Evolutionary conservation across 2,329 filamentous ascomycete species (phyloP), one percentile per base, ranked within the genome.

Genomic region (Pseudogymnoascus sp.): DNA sequence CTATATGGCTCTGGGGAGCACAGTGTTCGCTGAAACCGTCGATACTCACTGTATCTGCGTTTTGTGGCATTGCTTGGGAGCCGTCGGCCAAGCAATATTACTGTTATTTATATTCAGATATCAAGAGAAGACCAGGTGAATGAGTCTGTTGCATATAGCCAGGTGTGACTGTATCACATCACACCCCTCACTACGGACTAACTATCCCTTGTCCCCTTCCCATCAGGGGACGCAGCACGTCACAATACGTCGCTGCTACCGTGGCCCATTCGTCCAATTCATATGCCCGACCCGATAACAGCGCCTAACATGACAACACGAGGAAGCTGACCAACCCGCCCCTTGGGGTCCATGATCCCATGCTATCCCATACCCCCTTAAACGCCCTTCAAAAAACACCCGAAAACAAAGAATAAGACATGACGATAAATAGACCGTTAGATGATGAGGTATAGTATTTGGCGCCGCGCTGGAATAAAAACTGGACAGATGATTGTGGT

Each of bases 391-490:
- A 33, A 35, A 55, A 16, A 55, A 55, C 49, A 22, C 49, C 49
- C 9, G 28, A 55, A 55, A 55, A 52, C 9, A 33, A 55, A 33
- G 49, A 55, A 33, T 55, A 52, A 30, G 28, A 30, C 14, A 52
- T 52, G 45, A 52, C 22, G 45, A 55, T 55, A 55, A 22, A 55
- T 55, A 55, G 49, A 55, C 28, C 49, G 49, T 55, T 55, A 55
- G 49, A 55, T 55, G 49, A 55, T 55, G n/a, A 55, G 49, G 28
- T 55, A 55, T 52, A 30, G 25, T 30, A 55, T 52, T 19, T 55
- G 49, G 49, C 49, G 49, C 49, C 49, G 49, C 49, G 49, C 49
- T 55, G 49, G 41, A 55, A 55, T 55, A 35, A 55, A 55, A 55
- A 35, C 28, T 55, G 28, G 49, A 55, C 49, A 55, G 28, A 33